A percentile compares a stretch with the other conserved stretches of the same genome.
These are phyloP conservation scores for Lolium rigidum DNA, from an alignment of 176 grass and related monocot genomes.

Conservation along the genomic window DNA sequence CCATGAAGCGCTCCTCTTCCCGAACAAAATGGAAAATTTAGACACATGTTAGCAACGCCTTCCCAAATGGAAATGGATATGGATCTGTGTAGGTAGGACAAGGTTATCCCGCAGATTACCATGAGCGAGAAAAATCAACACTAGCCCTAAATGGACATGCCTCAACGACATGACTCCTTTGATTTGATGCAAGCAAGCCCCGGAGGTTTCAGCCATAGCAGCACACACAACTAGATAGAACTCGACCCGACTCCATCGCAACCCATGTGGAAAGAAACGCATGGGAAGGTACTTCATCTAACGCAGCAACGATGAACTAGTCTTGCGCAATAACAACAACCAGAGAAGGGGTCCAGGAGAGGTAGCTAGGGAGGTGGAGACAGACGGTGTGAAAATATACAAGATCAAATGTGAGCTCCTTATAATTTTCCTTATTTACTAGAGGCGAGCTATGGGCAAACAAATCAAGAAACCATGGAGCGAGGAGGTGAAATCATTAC, in stretches of 20 bases:
- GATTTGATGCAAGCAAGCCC: constrained; percentile 7
- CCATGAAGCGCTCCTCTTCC: constrained; percentile 42
- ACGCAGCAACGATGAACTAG: too few species aligned
- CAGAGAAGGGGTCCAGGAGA: not conserved
- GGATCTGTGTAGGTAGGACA: not conserved
- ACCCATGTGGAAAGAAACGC: not conserved
- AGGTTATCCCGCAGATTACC: not conserved
- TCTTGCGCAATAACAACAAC: too few species aligned
- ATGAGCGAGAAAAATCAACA: not conserved
- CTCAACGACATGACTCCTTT: not conserved
- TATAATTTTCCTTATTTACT: too few species aligned
- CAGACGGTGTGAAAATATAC: too few species aligned
- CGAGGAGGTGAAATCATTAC: not conserved
- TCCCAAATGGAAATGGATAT: not conserved
- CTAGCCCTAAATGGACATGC: not conserved
- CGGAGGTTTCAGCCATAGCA: not conserved
- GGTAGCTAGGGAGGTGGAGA: not conserved
- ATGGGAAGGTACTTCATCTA: not conserved
- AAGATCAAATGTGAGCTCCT: too few species aligned
- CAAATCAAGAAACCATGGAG: not conserved
- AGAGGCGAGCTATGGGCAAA: not conserved
- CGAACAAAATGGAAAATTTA: constrained; percentile 20
- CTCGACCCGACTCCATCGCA: not conserved
- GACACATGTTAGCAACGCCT: not conserved
- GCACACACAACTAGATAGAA: not conserved